Percentiles rank a stretch among this genome's conserved stretches.
Evolutionary conservation across 202 grass and related monocot species (phyloP).

Genomic region (Setaria viridis): DNA sequence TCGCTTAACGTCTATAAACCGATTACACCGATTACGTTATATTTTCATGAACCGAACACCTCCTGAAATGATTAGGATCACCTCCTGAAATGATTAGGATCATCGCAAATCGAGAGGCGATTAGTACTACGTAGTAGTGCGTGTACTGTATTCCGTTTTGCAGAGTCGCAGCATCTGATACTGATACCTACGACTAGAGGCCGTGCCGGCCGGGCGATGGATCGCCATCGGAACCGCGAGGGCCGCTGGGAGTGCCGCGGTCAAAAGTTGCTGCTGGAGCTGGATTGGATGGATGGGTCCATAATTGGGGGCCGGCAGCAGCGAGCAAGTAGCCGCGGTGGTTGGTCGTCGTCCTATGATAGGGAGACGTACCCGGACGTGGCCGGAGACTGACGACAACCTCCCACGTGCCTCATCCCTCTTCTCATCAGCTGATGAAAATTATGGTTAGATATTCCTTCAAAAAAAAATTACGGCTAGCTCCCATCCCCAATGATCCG

Average conservation of each 20-base stretch:
- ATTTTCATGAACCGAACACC: no score
- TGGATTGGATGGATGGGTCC: not conserved
- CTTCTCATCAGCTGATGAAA: not conserved
- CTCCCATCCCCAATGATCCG: not conserved
- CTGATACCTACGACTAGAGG: not conserved
- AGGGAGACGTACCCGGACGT: not conserved
- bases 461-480: no score
- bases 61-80: no score
- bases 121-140: no score
- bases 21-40: no score
- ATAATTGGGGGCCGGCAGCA: not conserved
- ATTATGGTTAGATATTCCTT: no score
- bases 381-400: constrained; percentile 38
- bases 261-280: not conserved
- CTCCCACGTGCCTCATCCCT: constrained; percentile 11
- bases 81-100: no score
- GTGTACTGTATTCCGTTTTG: no score
- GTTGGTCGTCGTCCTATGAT: constrained; percentile 35
- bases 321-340: not conserved
- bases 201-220: not conserved
- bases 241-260: not conserved
- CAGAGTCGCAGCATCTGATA: not conserved
- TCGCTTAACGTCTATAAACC: no score
- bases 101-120: no score
- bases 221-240: not conserved